Percentiles rank a stretch among this genome's conserved stretches.
These are phyloP conservation scores for Penicillium sp. DNA, from an alignment of 2,329 filamentous ascomycete genomes.

Conservation along the genomic window DNA sequence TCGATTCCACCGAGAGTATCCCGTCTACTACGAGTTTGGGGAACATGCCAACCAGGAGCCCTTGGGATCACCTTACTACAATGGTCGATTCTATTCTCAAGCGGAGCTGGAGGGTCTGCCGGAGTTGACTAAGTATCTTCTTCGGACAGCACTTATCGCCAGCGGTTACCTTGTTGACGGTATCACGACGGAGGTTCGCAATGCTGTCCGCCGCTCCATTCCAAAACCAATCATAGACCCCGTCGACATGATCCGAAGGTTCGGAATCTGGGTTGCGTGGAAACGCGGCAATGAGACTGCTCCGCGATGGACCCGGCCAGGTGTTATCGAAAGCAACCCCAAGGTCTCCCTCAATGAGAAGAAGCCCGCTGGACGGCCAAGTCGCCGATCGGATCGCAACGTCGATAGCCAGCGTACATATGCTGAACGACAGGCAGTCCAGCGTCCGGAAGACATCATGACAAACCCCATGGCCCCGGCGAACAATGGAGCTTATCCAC, in stretches of 20 bases:
- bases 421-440: slow-evolving; percentile 43
- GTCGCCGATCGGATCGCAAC: slow-evolving; percentile 62
- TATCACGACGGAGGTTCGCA: slow-evolving; percentile 61
- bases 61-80: slow-evolving; percentile 58
- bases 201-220: slow-evolving; percentile 65
- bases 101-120: slow-evolving; percentile 64
- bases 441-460: slow-evolving; percentile 33
- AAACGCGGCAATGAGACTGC: slow-evolving; percentile 68
- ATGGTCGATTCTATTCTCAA: slow-evolving; percentile 66
- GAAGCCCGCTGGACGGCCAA: slow-evolving; percentile 59
- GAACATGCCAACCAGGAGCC: slow-evolving; percentile 57
- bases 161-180: slow-evolving; percentile 63
- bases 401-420: slow-evolving; percentile 47
- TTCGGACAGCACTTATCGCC: slow-evolving; percentile 66
- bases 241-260: slow-evolving; percentile 61
- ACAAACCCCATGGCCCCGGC: slow-evolving; percentile 20
- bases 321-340: slow-evolving; percentile 56
- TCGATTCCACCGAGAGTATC: slow-evolving; percentile 58
- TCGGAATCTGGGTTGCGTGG: slow-evolving; percentile 70
- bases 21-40: slow-evolving; percentile 63
- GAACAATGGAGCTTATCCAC: slow-evolving; percentile 23
- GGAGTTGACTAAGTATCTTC: slow-evolving; percentile 64
- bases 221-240: slow-evolving; percentile 66
- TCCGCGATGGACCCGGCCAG: slow-evolving; percentile 65
- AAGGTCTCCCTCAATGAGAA: slow-evolving; percentile 56